Evolutionary conservation across 2,329 filamentous ascomycete species (phyloP).

Genomic region (Clarireedia homoeocarpa): DNA sequence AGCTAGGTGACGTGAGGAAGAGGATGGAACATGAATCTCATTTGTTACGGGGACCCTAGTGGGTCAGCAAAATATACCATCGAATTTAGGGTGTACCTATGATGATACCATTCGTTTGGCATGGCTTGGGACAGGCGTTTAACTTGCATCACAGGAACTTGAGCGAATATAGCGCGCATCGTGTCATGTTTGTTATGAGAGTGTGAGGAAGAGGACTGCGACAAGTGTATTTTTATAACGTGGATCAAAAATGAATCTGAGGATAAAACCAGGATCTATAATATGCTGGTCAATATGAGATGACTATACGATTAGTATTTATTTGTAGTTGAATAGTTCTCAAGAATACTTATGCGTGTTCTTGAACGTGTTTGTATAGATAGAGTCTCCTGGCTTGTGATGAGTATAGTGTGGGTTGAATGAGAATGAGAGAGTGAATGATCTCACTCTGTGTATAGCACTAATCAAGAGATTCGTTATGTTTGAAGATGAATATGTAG

Average conservation of each 20-base stretch:
- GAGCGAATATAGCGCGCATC: not conserved
- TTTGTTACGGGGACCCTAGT: conserved; percentile 1
- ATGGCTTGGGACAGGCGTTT: conserved; percentile 5
- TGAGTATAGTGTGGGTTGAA: too few relatives aligned
- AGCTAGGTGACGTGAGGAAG: conserved; percentile 15
- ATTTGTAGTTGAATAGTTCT: conserved; percentile 3
- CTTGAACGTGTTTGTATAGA: not conserved
- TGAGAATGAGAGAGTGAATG: not conserved
- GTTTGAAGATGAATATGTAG: not conserved
- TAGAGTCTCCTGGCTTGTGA: not conserved
- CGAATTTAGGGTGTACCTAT: not conserved
- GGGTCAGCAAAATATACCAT: conserved; percentile 8
- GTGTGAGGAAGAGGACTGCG: not conserved
- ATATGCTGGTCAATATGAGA: not conserved
- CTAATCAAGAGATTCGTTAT: not conserved
- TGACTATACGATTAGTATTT: not conserved
- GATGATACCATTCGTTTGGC: conserved; percentile 2
- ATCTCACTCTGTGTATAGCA: too few relatives aligned
- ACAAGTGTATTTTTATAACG: not conserved
- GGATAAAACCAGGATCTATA: not conserved
- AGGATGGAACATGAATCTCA: conserved; percentile 5
- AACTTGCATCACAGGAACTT: not conserved
- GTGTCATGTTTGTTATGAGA: not conserved
- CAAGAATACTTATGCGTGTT: not conserved
- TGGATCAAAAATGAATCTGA: too few relatives aligned